Base-by-base conservation (phyloP, 345 rosid genomes). In the Eucalyptus erythrocorys region DNA sequence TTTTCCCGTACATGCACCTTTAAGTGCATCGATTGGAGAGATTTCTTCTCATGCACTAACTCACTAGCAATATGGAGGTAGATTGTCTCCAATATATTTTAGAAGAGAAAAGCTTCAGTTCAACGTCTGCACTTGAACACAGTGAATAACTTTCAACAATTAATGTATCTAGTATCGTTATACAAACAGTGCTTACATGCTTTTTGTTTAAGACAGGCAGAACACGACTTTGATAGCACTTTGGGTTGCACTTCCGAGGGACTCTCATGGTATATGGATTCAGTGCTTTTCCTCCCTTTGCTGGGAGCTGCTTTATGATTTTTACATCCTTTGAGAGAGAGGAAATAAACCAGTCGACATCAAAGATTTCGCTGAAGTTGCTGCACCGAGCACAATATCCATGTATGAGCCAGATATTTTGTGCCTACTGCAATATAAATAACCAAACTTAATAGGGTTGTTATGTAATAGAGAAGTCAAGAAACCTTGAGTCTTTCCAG, bases 401-500 rank as follows among this genome's bases (percentile, higher is more conserved):
- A 40, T 51, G 91, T 87, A 66, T 89, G 87, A 87, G 15, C 64
- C 64, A 68, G 87, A 86, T 82, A 49, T 30, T 43, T 34, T 34
- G 89, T 42, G 37, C n/a, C 40, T 51, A 40, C 32, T 30, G 80
- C 47, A 42, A 82, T 79, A 68, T 61, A 86, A 37, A 48, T 51
- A 22, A 40, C 68, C 55, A 82, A 42, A 3, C 84, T 21, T 76
- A 5, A 76, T 40, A 76, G 84, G 47, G 30, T 22, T 76, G 27
- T 76, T 76, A 76, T 37, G 2, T n/a, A 57, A 86, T 50, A 49
- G 87, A 55, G 4, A n/a, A 87, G 30, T 19, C 16, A 87, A 76
- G 34, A 32, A 76, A 97, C 99, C 99, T 97, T 85, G 89, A 50
- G 92, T 98, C 99, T 91, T 95, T 95, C 99, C 99, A 98, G 90